phyloP scores from a whole-genome alignment of 2,329 filamentous ascomycete species.

The Incumbomyces lentus region DNA sequence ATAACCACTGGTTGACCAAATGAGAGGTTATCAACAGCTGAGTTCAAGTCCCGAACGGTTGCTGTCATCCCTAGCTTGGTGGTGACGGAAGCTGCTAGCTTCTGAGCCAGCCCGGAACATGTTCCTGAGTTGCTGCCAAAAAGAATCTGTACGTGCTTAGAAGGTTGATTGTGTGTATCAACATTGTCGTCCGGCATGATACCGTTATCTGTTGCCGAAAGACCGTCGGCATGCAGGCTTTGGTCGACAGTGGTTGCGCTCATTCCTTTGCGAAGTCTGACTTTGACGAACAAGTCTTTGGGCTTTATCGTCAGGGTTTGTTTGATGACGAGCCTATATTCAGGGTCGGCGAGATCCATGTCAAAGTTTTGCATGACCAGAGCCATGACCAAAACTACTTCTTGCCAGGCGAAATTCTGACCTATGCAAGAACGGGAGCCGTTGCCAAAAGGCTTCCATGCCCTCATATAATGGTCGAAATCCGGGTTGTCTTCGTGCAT shows the following conservation, averaged over 20 bases:
- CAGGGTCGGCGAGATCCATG: conserved; percentile 51
- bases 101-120: conserved; percentile 57
- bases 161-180: too few species aligned
- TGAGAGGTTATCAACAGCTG: conserved; percentile 49
- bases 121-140: conserved; percentile 68
- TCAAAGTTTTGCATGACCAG: conserved; percentile 63
- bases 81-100: conserved; percentile 36
- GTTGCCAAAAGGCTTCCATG: conserved; percentile 58
- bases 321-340: conserved; percentile 28
- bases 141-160: conserved; percentile 37
- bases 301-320: conserved; percentile 28
- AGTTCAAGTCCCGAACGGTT: conserved; percentile 48
- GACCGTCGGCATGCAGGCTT: too few species aligned
- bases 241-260: too few species aligned
- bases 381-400: conserved; percentile 51
- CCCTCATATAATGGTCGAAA: conserved; percentile 49
- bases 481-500: conserved; percentile 56
- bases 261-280: conserved; percentile 39
- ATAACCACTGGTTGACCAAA: conserved; percentile 53
- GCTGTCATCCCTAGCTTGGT: conserved; percentile 39
- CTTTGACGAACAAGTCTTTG: conserved; percentile 52
- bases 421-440: conserved; percentile 62
- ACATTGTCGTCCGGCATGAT: too few species aligned
- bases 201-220: too few species aligned
- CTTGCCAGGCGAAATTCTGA: conserved; percentile 63